phyloP scores from a whole-genome alignment of 371 early-diverging fungal genomes.

The Mucor saturninus region DNA sequence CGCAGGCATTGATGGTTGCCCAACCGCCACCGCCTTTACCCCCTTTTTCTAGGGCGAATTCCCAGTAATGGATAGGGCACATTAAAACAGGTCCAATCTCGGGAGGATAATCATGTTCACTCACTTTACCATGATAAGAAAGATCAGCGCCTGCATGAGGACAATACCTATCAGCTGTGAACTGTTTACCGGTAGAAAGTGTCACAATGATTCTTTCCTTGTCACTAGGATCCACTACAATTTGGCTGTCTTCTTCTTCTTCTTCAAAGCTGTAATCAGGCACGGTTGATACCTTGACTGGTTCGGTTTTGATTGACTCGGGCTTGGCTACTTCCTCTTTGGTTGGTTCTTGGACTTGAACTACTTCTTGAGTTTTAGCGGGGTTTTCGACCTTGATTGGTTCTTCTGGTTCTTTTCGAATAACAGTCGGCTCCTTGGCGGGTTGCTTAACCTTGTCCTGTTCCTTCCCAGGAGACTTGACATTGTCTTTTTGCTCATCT shows the following conservation, averaged over 20 bases:
- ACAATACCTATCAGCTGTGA: slow-evolving; percentile 53
- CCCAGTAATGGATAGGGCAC: slow-evolving; percentile 56
- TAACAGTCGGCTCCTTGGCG: not conserved
- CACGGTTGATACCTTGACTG: not conserved
- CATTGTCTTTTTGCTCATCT: not conserved
- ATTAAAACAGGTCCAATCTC: slow-evolving; percentile 53
- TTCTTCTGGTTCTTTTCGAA: too few relatives aligned
- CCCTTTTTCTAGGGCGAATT: slow-evolving; percentile 47
- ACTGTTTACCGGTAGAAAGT: slow-evolving; percentile 44
- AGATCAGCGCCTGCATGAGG: slow-evolving; percentile 60
- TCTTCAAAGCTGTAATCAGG: slow-evolving; percentile 22
- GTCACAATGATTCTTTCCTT: slow-evolving; percentile 48
- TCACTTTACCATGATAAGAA: slow-evolving; percentile 41
- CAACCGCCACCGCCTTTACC: slow-evolving; percentile 41
- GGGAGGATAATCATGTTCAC: slow-evolving; percentile 49
- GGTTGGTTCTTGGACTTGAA: not conserved
- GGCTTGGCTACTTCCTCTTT: too few relatives aligned
- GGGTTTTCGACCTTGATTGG: too few relatives aligned
- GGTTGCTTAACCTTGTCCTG: not conserved
- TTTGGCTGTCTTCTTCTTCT: slow-evolving; percentile 28
- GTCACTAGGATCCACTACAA: slow-evolving; percentile 46
- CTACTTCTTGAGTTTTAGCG: not conserved
- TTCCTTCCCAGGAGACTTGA: not conserved
- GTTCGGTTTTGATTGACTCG: not conserved
- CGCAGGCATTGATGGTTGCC: slow-evolving; percentile 47